These are phyloP conservation scores for Hyphodiscus sp. DNA, from an alignment of 2,329 filamentous ascomycete genomes.

Conservation along the genomic window DNA sequence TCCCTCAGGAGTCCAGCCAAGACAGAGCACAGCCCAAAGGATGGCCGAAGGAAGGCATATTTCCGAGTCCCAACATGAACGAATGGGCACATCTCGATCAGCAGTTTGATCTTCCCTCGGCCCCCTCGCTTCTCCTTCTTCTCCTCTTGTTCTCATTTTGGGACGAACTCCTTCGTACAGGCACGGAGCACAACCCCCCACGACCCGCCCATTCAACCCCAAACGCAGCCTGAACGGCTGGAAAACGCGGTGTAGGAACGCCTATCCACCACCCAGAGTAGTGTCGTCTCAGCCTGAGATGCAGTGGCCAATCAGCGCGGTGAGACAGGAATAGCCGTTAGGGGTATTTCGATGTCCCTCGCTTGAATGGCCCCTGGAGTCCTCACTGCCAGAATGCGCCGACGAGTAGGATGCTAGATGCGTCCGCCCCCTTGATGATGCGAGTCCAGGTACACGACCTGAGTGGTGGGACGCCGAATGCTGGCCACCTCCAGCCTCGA, in stretches of 20 bases:
- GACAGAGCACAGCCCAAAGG: background rate
- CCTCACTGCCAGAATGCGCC: background rate
- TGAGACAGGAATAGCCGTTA: background rate
- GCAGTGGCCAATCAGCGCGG: background rate
- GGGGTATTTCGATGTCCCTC: background rate
- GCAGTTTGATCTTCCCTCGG: background rate
- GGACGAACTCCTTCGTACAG: no score
- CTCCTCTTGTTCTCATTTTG: no score
- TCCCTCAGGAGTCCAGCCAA: no score
- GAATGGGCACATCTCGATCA: no score
- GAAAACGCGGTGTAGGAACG: background rate
- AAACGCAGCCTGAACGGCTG: constrained; percentile 4
- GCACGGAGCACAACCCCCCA: no score
- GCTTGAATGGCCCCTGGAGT: background rate
- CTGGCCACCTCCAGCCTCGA: background rate
- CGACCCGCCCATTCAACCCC: constrained; percentile 5
- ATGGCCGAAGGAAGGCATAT: background rate
- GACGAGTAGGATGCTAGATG: background rate
- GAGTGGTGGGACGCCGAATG: background rate
- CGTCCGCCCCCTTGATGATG: background rate
- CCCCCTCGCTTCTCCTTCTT: background rate
- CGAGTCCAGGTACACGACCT: background rate
- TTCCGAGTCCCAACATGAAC: background rate
- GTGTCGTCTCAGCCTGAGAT: no score
- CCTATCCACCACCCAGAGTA: no score